phyloP scores from a whole-genome alignment of 768 basidiomycete genomes.

The Asterophora parasitica region DNA sequence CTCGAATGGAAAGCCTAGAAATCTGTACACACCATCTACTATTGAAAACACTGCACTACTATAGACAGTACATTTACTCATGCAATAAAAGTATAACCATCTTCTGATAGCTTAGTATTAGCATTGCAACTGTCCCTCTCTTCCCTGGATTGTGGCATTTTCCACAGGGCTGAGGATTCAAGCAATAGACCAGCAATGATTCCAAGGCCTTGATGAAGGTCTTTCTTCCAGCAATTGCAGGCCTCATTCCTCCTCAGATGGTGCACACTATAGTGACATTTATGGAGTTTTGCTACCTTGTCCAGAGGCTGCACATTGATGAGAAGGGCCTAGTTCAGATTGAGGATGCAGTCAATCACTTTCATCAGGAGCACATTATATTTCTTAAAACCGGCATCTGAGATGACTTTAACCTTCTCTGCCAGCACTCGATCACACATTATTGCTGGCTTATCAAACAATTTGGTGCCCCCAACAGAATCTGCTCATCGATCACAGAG shows the following conservation, averaged over 20 bases:
- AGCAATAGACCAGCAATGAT: background rate
- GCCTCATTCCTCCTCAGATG: background rate
- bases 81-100: background rate
- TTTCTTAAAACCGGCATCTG: constrained; percentile 10
- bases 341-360: background rate
- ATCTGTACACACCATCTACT: background rate
- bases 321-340: background rate
- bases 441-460: constrained; percentile 9
- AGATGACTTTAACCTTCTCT: constrained; percentile 12
- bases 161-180: background rate
- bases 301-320: background rate
- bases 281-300: constrained; percentile 3
- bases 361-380: constrained; percentile 13
- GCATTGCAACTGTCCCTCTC: background rate
- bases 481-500: constrained; percentile 30
- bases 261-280: background rate
- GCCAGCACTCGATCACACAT: constrained; percentile 17
- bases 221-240: background rate
- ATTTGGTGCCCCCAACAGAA: constrained; percentile 30
- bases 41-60: too few relatives aligned
- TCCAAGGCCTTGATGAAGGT: constrained; percentile 2
- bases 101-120: background rate
- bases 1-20: background rate
- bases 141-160: constrained; percentile 1
- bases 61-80: background rate